Evolutionary conservation across 148 eudicot genomes (phyloP).

Genomic region (Vaccinium macrocarpon): DNA sequence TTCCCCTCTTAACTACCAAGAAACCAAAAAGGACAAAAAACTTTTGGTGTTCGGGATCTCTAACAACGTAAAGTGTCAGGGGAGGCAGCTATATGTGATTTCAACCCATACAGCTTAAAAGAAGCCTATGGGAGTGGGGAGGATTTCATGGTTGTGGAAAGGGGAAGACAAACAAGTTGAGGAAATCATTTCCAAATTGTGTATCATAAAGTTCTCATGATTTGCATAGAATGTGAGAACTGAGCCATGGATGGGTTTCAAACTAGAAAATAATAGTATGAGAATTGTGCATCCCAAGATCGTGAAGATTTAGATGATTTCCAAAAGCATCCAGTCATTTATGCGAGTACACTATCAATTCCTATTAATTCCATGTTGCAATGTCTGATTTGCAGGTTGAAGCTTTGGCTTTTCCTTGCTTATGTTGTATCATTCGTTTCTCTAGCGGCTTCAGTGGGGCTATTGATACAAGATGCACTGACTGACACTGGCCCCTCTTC

Average conservation of each 20-base stretch:
- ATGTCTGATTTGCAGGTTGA: slow-evolving; percentile 58
- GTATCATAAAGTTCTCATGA: background rate
- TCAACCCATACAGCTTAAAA: background rate
- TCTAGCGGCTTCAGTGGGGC: slow-evolving; percentile 92
- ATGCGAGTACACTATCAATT: background rate
- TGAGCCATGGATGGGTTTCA: background rate
- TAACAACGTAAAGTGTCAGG: background rate
- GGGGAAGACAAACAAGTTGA: background rate
- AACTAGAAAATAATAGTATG: background rate
- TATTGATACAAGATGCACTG: slow-evolving; percentile 83
- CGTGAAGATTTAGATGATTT: background rate
- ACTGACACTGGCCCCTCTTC: slow-evolving; percentile 74
- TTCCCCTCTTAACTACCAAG: background rate
- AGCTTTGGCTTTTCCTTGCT: slow-evolving; percentile 96
- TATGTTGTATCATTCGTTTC: slow-evolving; percentile 90
- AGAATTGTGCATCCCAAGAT: background rate
- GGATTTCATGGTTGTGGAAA: background rate
- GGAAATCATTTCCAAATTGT: background rate
- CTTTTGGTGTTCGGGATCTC: background rate
- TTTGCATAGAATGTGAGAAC: background rate
- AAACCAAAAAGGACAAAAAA: background rate
- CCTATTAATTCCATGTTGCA: background rate
- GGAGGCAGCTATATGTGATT: background rate
- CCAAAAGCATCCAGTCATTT: background rate
- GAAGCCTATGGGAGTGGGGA: background rate